Base-by-base conservation (phyloP, 2,329 filamentous ascomycete genomes). In the Fusarium beomiforme region DNA sequence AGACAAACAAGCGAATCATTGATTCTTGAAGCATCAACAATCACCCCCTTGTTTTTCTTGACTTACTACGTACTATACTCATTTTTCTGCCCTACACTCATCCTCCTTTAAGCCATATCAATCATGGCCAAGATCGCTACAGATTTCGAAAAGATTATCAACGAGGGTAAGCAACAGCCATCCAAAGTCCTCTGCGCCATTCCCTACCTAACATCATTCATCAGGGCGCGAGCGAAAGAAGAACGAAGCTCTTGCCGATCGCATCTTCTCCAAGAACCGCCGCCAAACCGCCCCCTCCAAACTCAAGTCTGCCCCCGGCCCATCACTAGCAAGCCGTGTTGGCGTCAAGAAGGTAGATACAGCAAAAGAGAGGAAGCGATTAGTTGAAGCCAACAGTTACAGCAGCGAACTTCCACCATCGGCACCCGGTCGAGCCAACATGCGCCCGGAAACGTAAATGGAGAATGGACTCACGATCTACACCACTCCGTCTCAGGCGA, bases 381-480 rank as follows among this genome's bases (percentile, higher is more conserved):
- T 21, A 54, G 26, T 65, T 69, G 49, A 75, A 61, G 41, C 49
- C 44, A 55, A 55, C 34, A 53, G 51, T 64, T 43, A 51, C 47
- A 65, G 64, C 67, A 79, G 59, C 76, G 74, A 64, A 73, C 74
- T 44, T 75, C 73, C 21, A 46, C 65, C 34, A 47, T 74, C 64
- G 66, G 67, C 44, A 29, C 70, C 39, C 70, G 73, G 44, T 53
- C 72, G 33, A 73, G 69, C 55, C 69, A 50, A 17, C 61, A 64
- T 23, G 82, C 84, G 33, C 77, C 83, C 17, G 86, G 87, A 69
- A 88, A 89, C 78, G 86, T 92, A 78, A 85, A 92, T 73, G 86
- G 87, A 71, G 90, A 91, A 80, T 93, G 91, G 91, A 90, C 89
- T 13, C 91, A 93, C 78, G 91, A 93, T 73, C 85, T 93, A 6